These are phyloP conservation scores for Alternaria incomplexa DNA, from an alignment of 2,329 filamentous ascomycete genomes.

Conservation along the genomic window DNA sequence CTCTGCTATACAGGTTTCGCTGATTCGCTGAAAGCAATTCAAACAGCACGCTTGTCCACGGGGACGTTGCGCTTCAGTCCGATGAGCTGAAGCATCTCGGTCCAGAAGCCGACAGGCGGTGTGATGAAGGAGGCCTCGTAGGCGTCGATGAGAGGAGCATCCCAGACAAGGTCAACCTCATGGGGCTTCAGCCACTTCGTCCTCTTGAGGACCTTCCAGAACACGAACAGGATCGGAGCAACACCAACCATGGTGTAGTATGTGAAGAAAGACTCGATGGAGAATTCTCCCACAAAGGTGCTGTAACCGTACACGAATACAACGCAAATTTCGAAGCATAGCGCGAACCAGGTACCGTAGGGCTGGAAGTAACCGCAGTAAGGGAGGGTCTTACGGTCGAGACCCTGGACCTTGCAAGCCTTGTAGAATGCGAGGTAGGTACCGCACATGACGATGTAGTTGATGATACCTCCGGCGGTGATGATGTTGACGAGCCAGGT, in stretches of 20 bases:
- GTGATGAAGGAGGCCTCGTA: slow-evolving; percentile 52
- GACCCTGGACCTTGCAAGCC: slow-evolving; percentile 56
- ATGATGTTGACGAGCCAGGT: slow-evolving; percentile 75
- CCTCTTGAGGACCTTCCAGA: slow-evolving; percentile 69
- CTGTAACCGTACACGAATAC: slow-evolving; percentile 62
- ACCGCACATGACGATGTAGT: slow-evolving; percentile 58
- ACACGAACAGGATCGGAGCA: slow-evolving; percentile 59
- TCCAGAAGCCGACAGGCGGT: slow-evolving; percentile 46
- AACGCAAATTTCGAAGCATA: slow-evolving; percentile 57
- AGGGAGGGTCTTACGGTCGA: slow-evolving; percentile 57
- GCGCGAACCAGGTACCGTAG: slow-evolving; percentile 58
- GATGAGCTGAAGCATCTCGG: slow-evolving; percentile 45
- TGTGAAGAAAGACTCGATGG: slow-evolving; percentile 58
- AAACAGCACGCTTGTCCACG: slow-evolving; percentile 38
- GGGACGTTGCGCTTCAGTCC: slow-evolving; percentile 40
- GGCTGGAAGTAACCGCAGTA: slow-evolving; percentile 57
- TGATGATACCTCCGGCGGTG: slow-evolving; percentile 68
- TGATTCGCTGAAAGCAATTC: neutral
- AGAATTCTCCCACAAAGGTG: slow-evolving; percentile 56
- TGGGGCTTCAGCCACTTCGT: slow-evolving; percentile 59
- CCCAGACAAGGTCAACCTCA: slow-evolving; percentile 57
- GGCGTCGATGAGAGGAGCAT: slow-evolving; percentile 49
- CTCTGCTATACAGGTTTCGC: neutral
- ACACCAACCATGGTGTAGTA: slow-evolving; percentile 62
- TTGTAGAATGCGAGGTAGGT: slow-evolving; percentile 67